These are phyloP conservation scores for Aspergillus sp. DNA, from an alignment of 2,329 filamentous ascomycete genomes.

Conservation along the genomic window DNA sequence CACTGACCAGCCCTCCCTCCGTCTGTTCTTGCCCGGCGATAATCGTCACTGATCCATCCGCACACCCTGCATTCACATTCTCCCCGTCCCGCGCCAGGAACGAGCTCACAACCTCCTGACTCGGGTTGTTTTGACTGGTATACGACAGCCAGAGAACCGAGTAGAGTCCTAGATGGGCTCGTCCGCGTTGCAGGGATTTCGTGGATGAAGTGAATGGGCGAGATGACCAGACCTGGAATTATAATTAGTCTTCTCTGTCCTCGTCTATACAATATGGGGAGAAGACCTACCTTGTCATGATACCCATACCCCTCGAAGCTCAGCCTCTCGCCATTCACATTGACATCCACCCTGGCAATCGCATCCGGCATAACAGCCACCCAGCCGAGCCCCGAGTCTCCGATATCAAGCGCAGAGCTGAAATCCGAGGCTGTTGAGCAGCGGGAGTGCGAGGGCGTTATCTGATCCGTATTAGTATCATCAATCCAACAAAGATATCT, in stretches of 20 bases:
- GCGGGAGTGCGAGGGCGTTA: neutral
- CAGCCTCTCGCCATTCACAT: slow-evolving; percentile 29
- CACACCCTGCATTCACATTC: slow-evolving; percentile 28
- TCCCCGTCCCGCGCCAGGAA: slow-evolving; percentile 33
- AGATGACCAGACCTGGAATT: slow-evolving; percentile 44
- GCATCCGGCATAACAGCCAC: slow-evolving; percentile 39
- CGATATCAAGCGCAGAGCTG: neutral
- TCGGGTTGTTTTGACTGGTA: slow-evolving; percentile 4
- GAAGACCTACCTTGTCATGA: slow-evolving; percentile 45
- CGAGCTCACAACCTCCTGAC: slow-evolving; percentile 17
- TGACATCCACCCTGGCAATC: slow-evolving; percentile 29
- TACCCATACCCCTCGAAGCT: slow-evolving; percentile 43
- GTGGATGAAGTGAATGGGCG: slow-evolving; percentile 28
- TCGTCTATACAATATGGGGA: no score
- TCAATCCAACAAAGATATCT: neutral
- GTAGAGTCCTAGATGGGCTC: slow-evolving; percentile 43
- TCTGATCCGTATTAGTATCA: neutral
- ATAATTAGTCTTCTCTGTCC: neutral
- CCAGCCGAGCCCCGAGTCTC: slow-evolving; percentile 33
- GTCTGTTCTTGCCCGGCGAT: slow-evolving; percentile 1
- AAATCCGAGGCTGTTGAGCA: slow-evolving; percentile 1
- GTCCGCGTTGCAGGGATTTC: slow-evolving; percentile 45
- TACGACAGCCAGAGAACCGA: slow-evolving; percentile 48
- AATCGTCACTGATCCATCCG: slow-evolving; percentile 13
- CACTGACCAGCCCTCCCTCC: slow-evolving; percentile 11